Evolutionary conservation across 352 stramenopile genomes (phyloP).

Genomic region (Plasmopara halstedii): DNA sequence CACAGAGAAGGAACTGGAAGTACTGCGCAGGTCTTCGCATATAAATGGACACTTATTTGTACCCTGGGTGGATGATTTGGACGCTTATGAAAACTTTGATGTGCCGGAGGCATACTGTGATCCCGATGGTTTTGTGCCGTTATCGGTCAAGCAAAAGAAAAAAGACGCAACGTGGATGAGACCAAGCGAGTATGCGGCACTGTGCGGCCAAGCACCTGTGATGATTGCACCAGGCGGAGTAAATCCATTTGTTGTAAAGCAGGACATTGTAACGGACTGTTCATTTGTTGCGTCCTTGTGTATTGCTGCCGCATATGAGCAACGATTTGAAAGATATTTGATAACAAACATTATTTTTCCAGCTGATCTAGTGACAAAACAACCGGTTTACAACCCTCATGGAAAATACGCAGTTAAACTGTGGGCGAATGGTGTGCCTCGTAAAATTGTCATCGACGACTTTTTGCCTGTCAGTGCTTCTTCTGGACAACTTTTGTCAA

Average conservation of each 20-base stretch:
- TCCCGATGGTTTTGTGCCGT: conserved; percentile 50
- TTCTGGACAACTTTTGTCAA: conserved; percentile 71
- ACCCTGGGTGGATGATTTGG: conserved; percentile 67
- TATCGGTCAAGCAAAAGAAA: conserved; percentile 65
- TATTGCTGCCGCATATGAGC: conserved; percentile 88
- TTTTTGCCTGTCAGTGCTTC: conserved; percentile 81
- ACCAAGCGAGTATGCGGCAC: conserved; percentile 43
- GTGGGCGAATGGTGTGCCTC: conserved; percentile 91
- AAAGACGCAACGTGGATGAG: conserved; percentile 61
- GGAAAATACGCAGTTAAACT: conserved; percentile 97
- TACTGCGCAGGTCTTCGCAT: conserved; percentile 68
- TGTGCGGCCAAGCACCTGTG: conserved; percentile 41
- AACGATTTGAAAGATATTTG: conserved; percentile 83
- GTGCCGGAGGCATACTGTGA: conserved; percentile 50
- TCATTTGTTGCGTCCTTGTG: conserved; percentile 91
- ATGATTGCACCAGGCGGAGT: conserved; percentile 59
- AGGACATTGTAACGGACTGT: conserved; percentile 90
- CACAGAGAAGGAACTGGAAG: conserved; percentile 57
- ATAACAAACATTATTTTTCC: conserved; percentile 96
- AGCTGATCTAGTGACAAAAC: conserved; percentile 60
- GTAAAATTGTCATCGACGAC: conserved; percentile 95
- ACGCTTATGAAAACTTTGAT: conserved; percentile 50
- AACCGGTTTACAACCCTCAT: conserved; percentile 81
- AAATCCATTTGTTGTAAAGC: conserved; percentile 69
- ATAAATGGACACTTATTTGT: conserved; percentile 84